Evolutionary conservation across 208 protist species (phyloP), one percentile per base, ranked within the genome.

Genomic region (Crithidia fasciculata): DNA sequence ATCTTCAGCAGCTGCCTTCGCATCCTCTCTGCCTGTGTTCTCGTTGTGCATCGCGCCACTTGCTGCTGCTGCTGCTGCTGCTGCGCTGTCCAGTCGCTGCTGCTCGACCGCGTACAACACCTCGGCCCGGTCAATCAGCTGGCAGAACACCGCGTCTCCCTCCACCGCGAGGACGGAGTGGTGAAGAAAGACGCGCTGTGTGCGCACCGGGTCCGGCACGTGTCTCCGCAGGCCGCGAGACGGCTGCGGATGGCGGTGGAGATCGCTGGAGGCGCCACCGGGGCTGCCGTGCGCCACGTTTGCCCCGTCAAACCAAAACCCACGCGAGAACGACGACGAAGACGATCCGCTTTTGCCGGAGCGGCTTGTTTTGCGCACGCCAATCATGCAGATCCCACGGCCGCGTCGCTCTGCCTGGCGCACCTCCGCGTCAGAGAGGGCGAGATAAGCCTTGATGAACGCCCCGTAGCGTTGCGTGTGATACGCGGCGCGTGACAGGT

Each of bases 151-250:
- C 0, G 81, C 86, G 53, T 96, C 91, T 13, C 91, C 91, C 58
- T 96, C 91, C n/a, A 96, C 89, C 28, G 91, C 86, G 10, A 96
- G 68, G 28, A 94, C 87, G 37, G 88, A 87, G 70, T 96, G 91
- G 9, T 88, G 86, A 41, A 87, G 65, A 73, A 94, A 90, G 13
- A 64, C 44, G 5, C 84, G 76, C 37, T 73, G 73, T 28, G 82
- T 75, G 10, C 73, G 72, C 64, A 93, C 81, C 5, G 73, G 52
- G 8, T 78, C 62, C 19, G 52, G 47, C 13, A 57, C 54, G 40
- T 36, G 39, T 3, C 37, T 13, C 40, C 64, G 64, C 40, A 69
- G 8, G 3, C 2, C 8, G 2, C 64, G 52, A n/a, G 59, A 69
- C 6, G 64, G 64, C 52, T 69, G 64, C 28, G 28, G 28, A 28